Evolutionary conservation across 331 rosid species (phyloP), one percentile per base, ranked within the genome.

Genomic region (Malus hybrid): DNA sequence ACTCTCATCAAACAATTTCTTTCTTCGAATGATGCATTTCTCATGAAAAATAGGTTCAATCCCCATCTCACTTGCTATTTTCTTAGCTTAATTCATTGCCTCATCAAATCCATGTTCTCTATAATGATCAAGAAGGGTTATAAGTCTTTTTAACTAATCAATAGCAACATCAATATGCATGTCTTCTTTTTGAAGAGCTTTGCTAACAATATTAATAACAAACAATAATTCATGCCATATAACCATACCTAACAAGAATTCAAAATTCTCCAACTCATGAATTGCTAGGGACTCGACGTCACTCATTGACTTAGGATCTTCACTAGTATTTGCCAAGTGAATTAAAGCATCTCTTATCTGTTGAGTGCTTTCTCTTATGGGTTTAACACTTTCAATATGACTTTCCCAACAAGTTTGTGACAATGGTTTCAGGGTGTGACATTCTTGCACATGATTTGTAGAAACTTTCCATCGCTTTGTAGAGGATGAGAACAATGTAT

Each of bases 331-430:
- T 36, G n/a, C 64, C 71, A 76, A 11, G 32, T 70, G 33, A 7
- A 64, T 4, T 10, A 80, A 76, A 71, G 14, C 56, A 64, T 76
- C 24, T 71, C 75, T 73, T 52, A 71, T 70, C 0, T 65, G 70
- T 39, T 39, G 48, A 42, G 16, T 15, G 57, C 46, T 80, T 24
- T 70, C 71, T 70, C 46, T 75, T 63, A 70, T 64, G 20, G 62
- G 61, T 65, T 74, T 60, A 10, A 75, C 55, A 73, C 28, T 80
- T 20, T 74, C 65, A 59, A 74, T 24, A 4, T 10, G 24, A 46
- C 67, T 68, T 68, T 80, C 31, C 7, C 50, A 73, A 20, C 1
- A 33, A 16, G 71, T 73, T 80, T 71, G 48, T 50, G 73, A 78
- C 10, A 78, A 78, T 1, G 44, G 3, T 24, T 78, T 78, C 6